Conservation (phyloP, 495 filamentous ascomycete species). For the Delitschia confertaspora region DNA sequence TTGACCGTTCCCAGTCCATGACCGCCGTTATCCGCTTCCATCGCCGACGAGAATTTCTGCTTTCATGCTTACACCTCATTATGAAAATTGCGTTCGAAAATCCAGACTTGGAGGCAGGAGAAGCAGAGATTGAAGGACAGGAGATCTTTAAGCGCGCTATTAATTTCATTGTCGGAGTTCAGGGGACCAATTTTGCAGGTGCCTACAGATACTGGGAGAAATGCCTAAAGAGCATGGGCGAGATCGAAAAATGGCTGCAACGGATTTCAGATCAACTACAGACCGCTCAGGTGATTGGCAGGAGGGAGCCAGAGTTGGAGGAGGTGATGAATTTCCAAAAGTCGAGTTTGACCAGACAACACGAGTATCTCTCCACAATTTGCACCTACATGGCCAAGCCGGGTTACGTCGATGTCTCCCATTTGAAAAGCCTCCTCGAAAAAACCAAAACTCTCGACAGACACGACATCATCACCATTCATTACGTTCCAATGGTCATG, state of each 20-base stretch:
- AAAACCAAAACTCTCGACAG: conserved; percentile 58
- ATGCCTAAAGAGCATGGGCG: conserved; percentile 63
- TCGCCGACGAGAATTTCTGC: conserved; percentile 60
- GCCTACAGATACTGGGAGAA: conserved; percentile 48
- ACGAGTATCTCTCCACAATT: conserved; percentile 75
- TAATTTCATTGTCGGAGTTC: conserved; percentile 14
- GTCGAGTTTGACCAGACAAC: conserved; percentile 66
- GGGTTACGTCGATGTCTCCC: conserved; percentile 54
- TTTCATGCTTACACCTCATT: conserved; percentile 73
- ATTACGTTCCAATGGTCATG: conserved; percentile 66
- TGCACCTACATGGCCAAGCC: conserved; percentile 68
- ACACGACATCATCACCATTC: conserved; percentile 61
- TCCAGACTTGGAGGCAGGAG: too few relatives aligned
- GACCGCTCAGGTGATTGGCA: conserved; percentile 59
- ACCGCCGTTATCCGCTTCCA: conserved; percentile 80
- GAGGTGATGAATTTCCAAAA: conserved; percentile 69
- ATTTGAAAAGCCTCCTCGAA: conserved; percentile 61
- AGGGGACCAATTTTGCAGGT: conserved; percentile 10
- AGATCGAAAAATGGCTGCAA: conserved; percentile 63
- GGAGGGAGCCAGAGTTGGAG: conserved; percentile 47
- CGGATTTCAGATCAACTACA: conserved; percentile 62
- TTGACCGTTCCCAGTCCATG: conserved; percentile 60
- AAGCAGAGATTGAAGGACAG: conserved; percentile 38
- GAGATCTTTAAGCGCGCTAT: conserved; percentile 39
- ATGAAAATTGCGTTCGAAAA: conserved; percentile 55